Conservation (phyloP, 2,329 filamentous ascomycete species). For the Cladophialophora carrionii region DNA sequence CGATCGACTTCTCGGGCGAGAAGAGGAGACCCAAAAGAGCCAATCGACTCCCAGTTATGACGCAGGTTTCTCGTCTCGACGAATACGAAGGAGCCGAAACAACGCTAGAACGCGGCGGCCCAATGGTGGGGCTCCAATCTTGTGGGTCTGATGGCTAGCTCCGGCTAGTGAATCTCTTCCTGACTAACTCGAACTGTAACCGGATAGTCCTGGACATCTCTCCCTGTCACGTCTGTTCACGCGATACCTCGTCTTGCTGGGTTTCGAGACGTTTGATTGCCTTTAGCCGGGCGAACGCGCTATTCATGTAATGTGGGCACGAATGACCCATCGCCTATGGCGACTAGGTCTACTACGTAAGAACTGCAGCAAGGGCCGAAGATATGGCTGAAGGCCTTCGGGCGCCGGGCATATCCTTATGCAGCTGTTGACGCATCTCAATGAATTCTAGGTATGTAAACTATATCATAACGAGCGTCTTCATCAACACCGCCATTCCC, state of each 20-base stretch:
- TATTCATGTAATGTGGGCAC: not conserved
- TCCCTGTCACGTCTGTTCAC: too few relatives aligned
- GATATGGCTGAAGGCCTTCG: slow-evolving; percentile 12
- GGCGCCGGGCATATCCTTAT: slow-evolving; percentile 2
- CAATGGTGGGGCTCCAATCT: not conserved
- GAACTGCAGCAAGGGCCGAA: slow-evolving; percentile 2
- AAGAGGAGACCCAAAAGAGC: too few relatives aligned
- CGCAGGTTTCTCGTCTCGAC: not conserved
- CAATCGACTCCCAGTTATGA: too few relatives aligned
- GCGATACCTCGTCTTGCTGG: too few relatives aligned
- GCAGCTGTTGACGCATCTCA: not conserved
- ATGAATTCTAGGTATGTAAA: not conserved
- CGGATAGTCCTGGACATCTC: too few relatives aligned
- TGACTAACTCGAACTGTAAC: too few relatives aligned
- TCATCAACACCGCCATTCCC: not conserved
- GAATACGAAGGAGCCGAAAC: not conserved
- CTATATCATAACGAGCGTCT: not conserved
- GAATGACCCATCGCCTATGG: not conserved
- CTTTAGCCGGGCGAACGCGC: too few relatives aligned
- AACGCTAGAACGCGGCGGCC: not conserved
- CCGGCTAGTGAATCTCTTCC: too few relatives aligned
- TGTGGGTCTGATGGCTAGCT: slow-evolving; percentile 10
- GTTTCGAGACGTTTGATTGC: too few relatives aligned
- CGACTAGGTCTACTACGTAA: not conserved
- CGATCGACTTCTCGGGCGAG: too few relatives aligned